Evolutionary conservation across 805 yeast species (phyloP).

Genomic region (Priceomyces haplophilus): DNA sequence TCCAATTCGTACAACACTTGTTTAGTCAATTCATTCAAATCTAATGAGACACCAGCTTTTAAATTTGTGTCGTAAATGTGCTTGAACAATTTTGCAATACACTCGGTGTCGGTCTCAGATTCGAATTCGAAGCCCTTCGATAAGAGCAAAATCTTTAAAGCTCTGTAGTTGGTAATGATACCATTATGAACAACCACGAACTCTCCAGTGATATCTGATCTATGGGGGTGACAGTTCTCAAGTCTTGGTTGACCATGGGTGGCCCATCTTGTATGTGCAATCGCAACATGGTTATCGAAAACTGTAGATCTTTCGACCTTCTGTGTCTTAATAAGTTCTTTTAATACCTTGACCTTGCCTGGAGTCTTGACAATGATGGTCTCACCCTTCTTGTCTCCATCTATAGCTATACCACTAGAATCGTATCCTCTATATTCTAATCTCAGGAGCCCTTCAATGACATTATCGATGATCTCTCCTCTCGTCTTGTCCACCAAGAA

Average conservation of each 20-base stretch:
- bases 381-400: slow-evolving; percentile 76
- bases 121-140: slow-evolving; percentile 81
- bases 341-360: slow-evolving; percentile 87
- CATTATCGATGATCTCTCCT: slow-evolving; percentile 87
- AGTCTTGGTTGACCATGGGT: slow-evolving; percentile 94
- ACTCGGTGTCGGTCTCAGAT: slow-evolving; percentile 96
- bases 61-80: slow-evolving; percentile 78
- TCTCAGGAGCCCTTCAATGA: slow-evolving; percentile 79
- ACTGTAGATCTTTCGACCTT: slow-evolving; percentile 58
- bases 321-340: slow-evolving; percentile 52
- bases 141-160: slow-evolving; percentile 74
- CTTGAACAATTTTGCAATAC: slow-evolving; percentile 92
- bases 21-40: slow-evolving; percentile 89
- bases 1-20: slow-evolving; percentile 89
- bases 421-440: slow-evolving; percentile 98
- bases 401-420: slow-evolving; percentile 94
- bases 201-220: slow-evolving; percentile 79
- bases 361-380: slow-evolving; percentile 75
- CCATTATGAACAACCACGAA: slow-evolving; percentile 96
- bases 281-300: slow-evolving; percentile 86
- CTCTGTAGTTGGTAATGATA: slow-evolving; percentile 93
- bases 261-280: slow-evolving; percentile 99
- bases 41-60: slow-evolving; percentile 72
- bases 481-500: slow-evolving; percentile 87
- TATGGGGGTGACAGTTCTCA: slow-evolving; percentile 92